A percentile compares a stretch with the other conserved stretches of the same genome.
Conservation (phyloP, 2,329 filamentous ascomycete species). For the Bipolaris bicolor region DNA sequence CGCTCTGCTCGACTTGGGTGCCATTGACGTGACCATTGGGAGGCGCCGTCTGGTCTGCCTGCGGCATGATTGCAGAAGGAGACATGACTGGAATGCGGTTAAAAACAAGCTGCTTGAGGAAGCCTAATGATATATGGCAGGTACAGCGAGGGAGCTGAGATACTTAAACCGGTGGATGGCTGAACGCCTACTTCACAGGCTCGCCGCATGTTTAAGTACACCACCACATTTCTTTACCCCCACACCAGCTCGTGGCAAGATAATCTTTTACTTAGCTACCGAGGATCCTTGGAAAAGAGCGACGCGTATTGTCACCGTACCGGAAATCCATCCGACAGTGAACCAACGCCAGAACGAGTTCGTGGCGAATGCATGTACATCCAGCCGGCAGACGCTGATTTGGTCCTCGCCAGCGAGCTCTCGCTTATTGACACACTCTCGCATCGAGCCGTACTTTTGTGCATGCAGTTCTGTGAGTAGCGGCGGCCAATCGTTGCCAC, state of each 20-base stretch:
- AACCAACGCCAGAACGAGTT: conserved; percentile 7
- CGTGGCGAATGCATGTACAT: conserved; percentile 22
- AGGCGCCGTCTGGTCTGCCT: conserved; percentile 23
- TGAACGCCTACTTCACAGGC: conserved; percentile 14
- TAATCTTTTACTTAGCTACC: conserved; percentile 2
- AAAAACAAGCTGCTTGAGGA: neutral
- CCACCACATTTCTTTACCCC: conserved; percentile 6
- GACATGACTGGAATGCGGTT: conserved; percentile 30
- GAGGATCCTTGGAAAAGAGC: neutral
- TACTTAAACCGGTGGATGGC: conserved; percentile 2
- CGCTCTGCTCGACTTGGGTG: conserved; percentile 31
- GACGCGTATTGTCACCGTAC: conserved; percentile 6
- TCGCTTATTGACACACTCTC: conserved; percentile 27
- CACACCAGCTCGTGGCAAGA: conserved; percentile 20
- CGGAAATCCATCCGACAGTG: conserved; percentile 2
- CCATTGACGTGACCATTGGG: conserved; percentile 21
- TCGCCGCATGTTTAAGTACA: conserved; percentile 31
- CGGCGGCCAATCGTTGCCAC: conserved; percentile 21
- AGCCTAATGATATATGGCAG: conserved; percentile 19
- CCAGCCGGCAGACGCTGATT: conserved; percentile 18
- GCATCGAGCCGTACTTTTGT: conserved; percentile 26
- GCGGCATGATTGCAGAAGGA: conserved; percentile 34
- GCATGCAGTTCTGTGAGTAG: neutral
- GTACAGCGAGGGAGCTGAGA: conserved; percentile 15
- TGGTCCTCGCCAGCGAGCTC: neutral